phyloP scores from a whole-genome alignment of 2,329 filamentous ascomycete species.

The Akanthomyces lecanii region DNA sequence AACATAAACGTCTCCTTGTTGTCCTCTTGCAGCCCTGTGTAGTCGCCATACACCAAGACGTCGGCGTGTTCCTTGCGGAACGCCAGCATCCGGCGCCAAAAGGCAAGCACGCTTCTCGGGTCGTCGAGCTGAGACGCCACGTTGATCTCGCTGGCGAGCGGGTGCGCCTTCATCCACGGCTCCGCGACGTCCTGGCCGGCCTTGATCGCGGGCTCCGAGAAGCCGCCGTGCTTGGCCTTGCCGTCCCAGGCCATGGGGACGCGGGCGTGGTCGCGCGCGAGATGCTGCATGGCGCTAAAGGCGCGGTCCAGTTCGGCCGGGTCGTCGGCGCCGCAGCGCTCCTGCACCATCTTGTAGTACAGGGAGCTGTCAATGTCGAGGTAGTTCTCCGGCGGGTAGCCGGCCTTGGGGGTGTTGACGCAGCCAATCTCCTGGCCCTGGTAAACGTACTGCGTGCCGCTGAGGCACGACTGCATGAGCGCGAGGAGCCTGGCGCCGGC shows the following conservation, averaged over 20 bases:
- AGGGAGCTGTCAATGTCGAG: constrained; percentile 47
- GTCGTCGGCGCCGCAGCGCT: constrained; percentile 27
- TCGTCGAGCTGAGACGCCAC: constrained; percentile 49
- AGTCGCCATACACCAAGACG: constrained; percentile 33
- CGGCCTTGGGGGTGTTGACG: constrained; percentile 54
- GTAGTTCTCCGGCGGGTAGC: constrained; percentile 55
- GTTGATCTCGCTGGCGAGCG: constrained; percentile 43
- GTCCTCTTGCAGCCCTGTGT: constrained; percentile 23
- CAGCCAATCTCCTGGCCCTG: constrained; percentile 66
- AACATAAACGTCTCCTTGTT: constrained; percentile 28
- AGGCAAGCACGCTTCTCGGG: constrained; percentile 31
- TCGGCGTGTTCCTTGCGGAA: constrained; percentile 31
- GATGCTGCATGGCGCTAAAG: constrained; percentile 28
- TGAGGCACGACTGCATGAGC: constrained; percentile 46
- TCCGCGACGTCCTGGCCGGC: constrained; percentile 25
- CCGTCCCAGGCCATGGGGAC: constrained; percentile 63
- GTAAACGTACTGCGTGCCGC: constrained; percentile 62
- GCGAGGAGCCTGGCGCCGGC: constrained; percentile 56
- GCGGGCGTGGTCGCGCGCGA: constrained; percentile 58
- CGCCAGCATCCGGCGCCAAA: constrained; percentile 29
- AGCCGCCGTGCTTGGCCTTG: constrained; percentile 29
- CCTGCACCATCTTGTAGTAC: constrained; percentile 30
- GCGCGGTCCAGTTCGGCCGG: constrained; percentile 34
- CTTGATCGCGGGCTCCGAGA: constrained; percentile 34
- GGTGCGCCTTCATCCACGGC: constrained; percentile 34